Conservation (phyloP, 768 basidiomycete genomes). For the Jaapia argillacea region DNA sequence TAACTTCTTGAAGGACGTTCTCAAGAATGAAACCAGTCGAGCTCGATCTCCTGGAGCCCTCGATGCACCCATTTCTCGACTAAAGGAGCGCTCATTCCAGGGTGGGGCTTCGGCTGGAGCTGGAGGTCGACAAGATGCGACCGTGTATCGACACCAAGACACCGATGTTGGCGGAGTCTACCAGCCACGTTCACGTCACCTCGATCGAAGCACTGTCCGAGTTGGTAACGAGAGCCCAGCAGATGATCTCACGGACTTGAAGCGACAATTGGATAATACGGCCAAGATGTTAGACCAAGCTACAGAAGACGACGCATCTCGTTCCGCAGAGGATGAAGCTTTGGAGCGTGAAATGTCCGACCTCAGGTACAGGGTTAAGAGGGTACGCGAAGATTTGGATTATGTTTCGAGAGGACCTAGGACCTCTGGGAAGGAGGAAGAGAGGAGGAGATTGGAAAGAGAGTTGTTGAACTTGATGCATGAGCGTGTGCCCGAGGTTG, state of each 20-base stretch:
- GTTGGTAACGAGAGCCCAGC: conserved; percentile 57
- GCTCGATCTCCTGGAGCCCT: conserved; percentile 47
- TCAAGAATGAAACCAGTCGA: conserved; percentile 73
- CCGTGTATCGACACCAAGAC: conserved; percentile 79
- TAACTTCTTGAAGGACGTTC: conserved; percentile 77
- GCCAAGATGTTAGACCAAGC: conserved; percentile 72
- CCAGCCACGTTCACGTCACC: conserved; percentile 70
- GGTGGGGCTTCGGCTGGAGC: conserved; percentile 39
- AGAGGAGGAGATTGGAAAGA: conserved; percentile 77
- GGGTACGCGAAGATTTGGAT: conserved; percentile 88
- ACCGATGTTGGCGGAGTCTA: conserved; percentile 61
- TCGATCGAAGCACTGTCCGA: conserved; percentile 78
- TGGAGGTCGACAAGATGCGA: conserved; percentile 72
- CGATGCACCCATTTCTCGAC: conserved; percentile 46
- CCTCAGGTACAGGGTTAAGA: conserved; percentile 71
- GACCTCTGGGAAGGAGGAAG: conserved; percentile 69
- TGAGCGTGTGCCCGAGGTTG: conserved; percentile 84
- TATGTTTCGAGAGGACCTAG: conserved; percentile 72
- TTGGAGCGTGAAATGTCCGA: conserved; percentile 88
- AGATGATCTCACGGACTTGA: conserved; percentile 76
- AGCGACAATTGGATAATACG: conserved; percentile 70
- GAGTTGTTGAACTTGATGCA: conserved; percentile 82
- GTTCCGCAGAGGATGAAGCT: conserved; percentile 77
- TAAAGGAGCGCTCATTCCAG: conserved; percentile 67
- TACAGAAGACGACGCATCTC: conserved; percentile 47